These are phyloP conservation scores for Tinospora cordifolia DNA, from an alignment of 164 flowering plant species.

Conservation along the genomic window DNA sequence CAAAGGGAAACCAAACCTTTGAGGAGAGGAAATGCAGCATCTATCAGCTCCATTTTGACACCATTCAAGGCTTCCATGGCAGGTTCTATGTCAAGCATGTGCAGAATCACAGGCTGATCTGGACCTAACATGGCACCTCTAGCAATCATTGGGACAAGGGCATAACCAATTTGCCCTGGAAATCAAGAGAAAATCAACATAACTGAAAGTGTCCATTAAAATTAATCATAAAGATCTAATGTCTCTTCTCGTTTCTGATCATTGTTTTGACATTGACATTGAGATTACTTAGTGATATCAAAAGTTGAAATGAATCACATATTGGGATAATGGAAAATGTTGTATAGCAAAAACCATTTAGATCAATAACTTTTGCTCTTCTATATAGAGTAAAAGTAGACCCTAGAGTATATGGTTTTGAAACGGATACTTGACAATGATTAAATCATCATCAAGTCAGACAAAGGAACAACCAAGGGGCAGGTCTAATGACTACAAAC, in stretches of 20 bases:
- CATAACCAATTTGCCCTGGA: constrained; percentile 92
- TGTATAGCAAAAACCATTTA: too few relatives aligned
- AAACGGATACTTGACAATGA: background rate
- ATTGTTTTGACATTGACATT: too few relatives aligned
- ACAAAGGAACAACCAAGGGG: too few relatives aligned
- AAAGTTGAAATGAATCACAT: background rate
- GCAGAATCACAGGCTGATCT: constrained; percentile 78
- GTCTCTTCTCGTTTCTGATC: too few relatives aligned
- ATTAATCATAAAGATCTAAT: background rate
- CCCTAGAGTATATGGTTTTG: background rate
- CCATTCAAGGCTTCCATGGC: constrained; percentile 64
- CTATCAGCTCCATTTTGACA: constrained; percentile 76
- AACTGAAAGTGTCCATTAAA: background rate
- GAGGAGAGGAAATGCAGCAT: constrained; percentile 84
- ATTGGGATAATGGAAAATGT: too few relatives aligned
- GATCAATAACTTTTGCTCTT: too few relatives aligned
- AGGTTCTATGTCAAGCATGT: constrained; percentile 71
- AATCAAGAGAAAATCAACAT: constrained; percentile 6
- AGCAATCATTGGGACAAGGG: constrained; percentile 83
- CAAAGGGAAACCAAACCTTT: constrained; percentile 36
- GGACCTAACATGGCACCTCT: constrained; percentile 80
- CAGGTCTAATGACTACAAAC: too few relatives aligned
- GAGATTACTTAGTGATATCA: too few relatives aligned
- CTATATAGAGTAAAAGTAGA: background rate
- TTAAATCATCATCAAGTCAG: too few relatives aligned